Evolutionary conservation across 2,329 filamentous ascomycete genomes (phyloP).

Genomic region (Talaromyces sp.): DNA sequence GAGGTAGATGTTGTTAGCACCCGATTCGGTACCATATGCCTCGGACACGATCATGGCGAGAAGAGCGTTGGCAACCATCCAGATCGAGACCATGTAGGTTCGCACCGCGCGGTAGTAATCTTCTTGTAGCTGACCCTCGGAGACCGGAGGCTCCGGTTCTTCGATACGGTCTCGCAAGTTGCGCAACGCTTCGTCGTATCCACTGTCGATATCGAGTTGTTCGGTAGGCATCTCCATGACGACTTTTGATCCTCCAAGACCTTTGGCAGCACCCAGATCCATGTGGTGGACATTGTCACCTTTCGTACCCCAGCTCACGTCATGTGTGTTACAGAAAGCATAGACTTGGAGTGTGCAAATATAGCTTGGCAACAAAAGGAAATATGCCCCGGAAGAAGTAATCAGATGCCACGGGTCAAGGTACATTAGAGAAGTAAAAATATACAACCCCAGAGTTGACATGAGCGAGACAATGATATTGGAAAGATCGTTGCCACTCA

Average conservation of each 20-base stretch:
- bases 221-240: conserved; percentile 97
- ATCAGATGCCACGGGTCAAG: conserved; percentile 99
- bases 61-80: conserved; percentile 89
- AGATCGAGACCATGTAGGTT: conserved; percentile 95
- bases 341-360: conserved; percentile 98
- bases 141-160: conserved; percentile 60
- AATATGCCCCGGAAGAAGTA: conserved; percentile 87
- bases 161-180: conserved; percentile 92
- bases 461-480: conserved; percentile 88
- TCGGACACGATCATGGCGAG: conserved; percentile 92
- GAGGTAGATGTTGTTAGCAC: conserved; percentile 84
- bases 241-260: conserved; percentile 72
- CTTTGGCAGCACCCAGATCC: conserved; percentile 82
- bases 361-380: conserved; percentile 84
- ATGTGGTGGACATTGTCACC: conserved; percentile 94
- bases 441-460: conserved; percentile 89
- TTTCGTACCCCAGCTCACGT: conserved; percentile 98
- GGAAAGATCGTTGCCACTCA: conserved; percentile 89
- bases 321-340: conserved; percentile 98
- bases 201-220: conserved; percentile 95
- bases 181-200: conserved; percentile 93
- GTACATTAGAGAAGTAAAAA: conserved; percentile 94
- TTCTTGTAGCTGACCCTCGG: conserved; percentile 84
- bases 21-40: conserved; percentile 67
- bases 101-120: conserved; percentile 97